Conservation (phyloP, 2,329 filamentous ascomycete genomes). For the Neopestalotiopsis sp. region DNA sequence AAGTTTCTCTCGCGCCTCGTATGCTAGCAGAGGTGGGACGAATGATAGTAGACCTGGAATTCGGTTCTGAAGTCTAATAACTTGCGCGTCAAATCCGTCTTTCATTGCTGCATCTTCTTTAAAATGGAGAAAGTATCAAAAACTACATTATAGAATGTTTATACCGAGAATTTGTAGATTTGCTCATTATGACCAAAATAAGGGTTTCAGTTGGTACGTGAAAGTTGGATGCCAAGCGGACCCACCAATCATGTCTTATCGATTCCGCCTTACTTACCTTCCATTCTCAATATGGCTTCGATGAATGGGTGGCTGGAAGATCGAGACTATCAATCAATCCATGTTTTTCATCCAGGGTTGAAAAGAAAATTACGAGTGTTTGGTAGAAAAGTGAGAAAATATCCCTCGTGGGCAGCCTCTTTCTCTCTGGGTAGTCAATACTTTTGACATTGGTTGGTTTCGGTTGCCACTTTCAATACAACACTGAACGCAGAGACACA, state of each 20-base stretch:
- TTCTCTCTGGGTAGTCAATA: not conserved
- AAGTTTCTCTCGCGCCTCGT: too few relatives aligned
- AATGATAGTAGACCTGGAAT: too few relatives aligned
- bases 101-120: too few relatives aligned
- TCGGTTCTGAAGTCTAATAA: too few relatives aligned
- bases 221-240: not conserved
- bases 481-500: not conserved
- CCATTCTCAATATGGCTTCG: not conserved
- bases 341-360: not conserved
- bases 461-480: too few relatives aligned
- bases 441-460: too few relatives aligned
- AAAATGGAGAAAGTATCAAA: too few relatives aligned
- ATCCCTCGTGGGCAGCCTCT: not conserved
- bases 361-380: not conserved
- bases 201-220: not conserved
- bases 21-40: too few relatives aligned
- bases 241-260: conserved; percentile 16
- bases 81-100: too few relatives aligned
- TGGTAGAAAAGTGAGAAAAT: not conserved
- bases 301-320: conserved; percentile 3
- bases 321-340: not conserved
- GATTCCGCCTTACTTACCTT: conserved; percentile 13
- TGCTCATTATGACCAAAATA: not conserved
- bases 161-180: not conserved
- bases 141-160: not conserved